Conservation (phyloP, 768 basidiomycete species). For the Crassisporium funariophilum region DNA sequence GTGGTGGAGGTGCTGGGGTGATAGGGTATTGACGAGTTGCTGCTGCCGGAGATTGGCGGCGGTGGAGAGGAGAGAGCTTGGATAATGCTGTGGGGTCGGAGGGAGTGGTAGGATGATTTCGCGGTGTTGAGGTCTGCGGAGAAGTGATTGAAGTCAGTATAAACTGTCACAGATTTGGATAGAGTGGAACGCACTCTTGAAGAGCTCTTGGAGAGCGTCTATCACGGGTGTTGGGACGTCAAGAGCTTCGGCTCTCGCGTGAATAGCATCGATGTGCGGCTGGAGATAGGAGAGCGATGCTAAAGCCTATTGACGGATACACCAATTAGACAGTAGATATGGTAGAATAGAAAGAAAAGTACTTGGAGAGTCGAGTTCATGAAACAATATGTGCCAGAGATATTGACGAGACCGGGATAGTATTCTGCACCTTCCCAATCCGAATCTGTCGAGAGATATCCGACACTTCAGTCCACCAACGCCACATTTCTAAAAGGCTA, state of each 20-base stretch:
- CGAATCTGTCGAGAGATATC: slow-evolving; percentile 3
- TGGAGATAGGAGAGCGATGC: slow-evolving; percentile 85
- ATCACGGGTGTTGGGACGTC: slow-evolving; percentile 88
- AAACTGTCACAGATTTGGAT: slow-evolving; percentile 6
- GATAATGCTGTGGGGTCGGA: slow-evolving; percentile 77
- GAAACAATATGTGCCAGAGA: slow-evolving; percentile 96
- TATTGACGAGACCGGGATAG: slow-evolving; percentile 93
- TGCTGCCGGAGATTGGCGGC: slow-evolving; percentile 47
- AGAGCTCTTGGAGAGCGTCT: slow-evolving; percentile 73
- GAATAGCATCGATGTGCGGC: slow-evolving; percentile 75
- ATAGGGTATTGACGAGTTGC: slow-evolving; percentile 33
- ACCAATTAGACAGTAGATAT: neutral
- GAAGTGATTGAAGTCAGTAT: neutral
- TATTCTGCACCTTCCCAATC: slow-evolving; percentile 43
- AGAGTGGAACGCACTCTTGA: slow-evolving; percentile 53
- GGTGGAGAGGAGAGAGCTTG: slow-evolving; percentile 54
- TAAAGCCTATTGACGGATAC: slow-evolving; percentile 63
- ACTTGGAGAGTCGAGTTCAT: slow-evolving; percentile 96
- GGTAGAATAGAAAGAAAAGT: slow-evolving; percentile 14
- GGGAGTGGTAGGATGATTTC: slow-evolving; percentile 52
- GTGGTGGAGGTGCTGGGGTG: slow-evolving; percentile 28
- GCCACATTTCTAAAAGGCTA: no score
- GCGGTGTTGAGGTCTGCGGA: slow-evolving; percentile 66
- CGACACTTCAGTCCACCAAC: no score
- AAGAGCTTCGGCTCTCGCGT: slow-evolving; percentile 72